Conservation (phyloP, 73 alveolate genomes). For the Symbiodinium natans region DNA sequence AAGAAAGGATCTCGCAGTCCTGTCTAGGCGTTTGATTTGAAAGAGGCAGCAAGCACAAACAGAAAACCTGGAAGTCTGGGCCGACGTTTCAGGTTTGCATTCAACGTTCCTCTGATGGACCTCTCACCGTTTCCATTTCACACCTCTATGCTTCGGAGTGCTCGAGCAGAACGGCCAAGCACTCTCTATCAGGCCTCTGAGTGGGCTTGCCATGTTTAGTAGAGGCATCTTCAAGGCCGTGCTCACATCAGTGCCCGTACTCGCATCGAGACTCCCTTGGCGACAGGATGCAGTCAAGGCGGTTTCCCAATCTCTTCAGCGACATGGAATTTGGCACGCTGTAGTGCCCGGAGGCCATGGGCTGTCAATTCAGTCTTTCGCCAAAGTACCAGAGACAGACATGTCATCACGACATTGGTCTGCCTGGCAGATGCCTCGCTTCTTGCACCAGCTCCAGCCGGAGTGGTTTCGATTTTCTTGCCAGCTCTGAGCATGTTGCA, state of each 20-base stretch:
- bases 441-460: not conserved
- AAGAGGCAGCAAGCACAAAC: too few species aligned
- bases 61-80: too few species aligned
- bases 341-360: slow-evolving; percentile 13
- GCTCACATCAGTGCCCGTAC: too few species aligned
- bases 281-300: not conserved
- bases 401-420: too few species aligned
- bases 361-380: not conserved
- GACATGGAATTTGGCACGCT: not conserved
- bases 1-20: not conserved
- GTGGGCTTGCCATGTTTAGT: too few species aligned
- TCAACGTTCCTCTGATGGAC: slow-evolving; percentile 13
- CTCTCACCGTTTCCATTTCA: slow-evolving; percentile 21
- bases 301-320: not conserved
- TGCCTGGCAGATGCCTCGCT: not conserved
- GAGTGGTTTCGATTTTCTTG: not conserved
- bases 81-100: not conserved
- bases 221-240: too few species aligned
- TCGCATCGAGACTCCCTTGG: too few species aligned
- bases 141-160: slow-evolving; percentile 13
- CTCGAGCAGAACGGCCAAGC: not conserved
- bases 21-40: too few species aligned
- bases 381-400: not conserved
- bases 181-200: not conserved
- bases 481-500: not conserved